These are phyloP conservation scores for Heliamphora pulchella DNA, from an alignment of 179 eudicot species.

Conservation along the genomic window DNA sequence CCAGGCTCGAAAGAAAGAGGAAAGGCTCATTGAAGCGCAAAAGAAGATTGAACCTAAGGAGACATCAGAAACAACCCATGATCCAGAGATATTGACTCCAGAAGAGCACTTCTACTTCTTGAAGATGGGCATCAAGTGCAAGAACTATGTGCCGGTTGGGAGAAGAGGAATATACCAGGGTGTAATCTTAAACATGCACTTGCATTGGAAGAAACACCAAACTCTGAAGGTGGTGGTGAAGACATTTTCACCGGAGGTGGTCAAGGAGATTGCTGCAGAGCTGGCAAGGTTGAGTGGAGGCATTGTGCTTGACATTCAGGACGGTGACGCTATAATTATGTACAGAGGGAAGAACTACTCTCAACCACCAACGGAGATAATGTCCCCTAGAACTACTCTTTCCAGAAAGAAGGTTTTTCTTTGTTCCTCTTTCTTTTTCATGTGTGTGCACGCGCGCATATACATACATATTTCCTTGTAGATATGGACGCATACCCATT, in stretches of 20 bases:
- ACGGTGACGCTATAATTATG: conserved; percentile 78
- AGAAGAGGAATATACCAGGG: conserved; percentile 92
- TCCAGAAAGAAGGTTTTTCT: conserved; percentile 72
- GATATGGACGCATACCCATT: not conserved
- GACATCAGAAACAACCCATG: conserved; percentile 72
- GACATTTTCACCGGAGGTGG: conserved; percentile 79
- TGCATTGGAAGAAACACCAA: conserved; percentile 98
- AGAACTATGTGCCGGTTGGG: conserved; percentile 90
- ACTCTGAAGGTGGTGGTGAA: conserved; percentile 81
- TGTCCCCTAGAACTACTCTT: conserved; percentile 82
- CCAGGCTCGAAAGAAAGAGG: conserved; percentile 84
- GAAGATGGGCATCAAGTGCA: conserved; percentile 84
- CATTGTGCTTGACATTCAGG: conserved; percentile 85
- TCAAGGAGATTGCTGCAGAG: conserved; percentile 83
- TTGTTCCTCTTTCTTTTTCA: not conserved
- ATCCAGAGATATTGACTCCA: conserved; percentile 92
- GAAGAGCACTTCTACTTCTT: conserved; percentile 94
- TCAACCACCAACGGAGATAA: conserved; percentile 95
- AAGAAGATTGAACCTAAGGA: conserved; percentile 85
- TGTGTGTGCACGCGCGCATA: not conserved
- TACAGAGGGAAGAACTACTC: conserved; percentile 93
- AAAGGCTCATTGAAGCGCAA: conserved; percentile 56
- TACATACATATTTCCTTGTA: not conserved
- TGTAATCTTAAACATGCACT: conserved; percentile 92
- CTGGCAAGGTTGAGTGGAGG: conserved; percentile 88